Base-by-base conservation (phyloP, 1,284 basidiomycete genomes). In the Macrocystidia cucumis region DNA sequence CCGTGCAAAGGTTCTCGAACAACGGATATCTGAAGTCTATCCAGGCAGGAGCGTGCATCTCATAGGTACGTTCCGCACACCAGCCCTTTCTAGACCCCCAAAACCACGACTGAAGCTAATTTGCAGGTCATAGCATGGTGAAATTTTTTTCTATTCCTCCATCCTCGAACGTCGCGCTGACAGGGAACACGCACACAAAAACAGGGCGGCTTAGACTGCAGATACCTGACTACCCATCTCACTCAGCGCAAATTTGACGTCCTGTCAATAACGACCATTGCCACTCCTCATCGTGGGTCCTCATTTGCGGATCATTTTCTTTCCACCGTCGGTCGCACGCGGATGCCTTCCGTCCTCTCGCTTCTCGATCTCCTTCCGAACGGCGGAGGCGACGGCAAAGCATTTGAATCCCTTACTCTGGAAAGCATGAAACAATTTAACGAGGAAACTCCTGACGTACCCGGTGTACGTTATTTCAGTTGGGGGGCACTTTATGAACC, bases 401-500 rank as follows among this genome's bases (percentile, higher is more conserved):
- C 93, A 2, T 97, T 97, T 46, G 79, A 90, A 50, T 84, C 74
- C 35, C 74, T 98, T 29, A 92, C 91, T 0, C 60, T 82, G n/a
- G 77, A 81, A 24, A 79, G 78, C 40, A 97, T 97, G 92, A 72
- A 69, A 22, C 62, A 71, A 39, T 98, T 98, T 62, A 98, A 98
- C 54, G 74, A 84, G 40, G 68, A 81, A 26, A 89, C 88, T 0
- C 81, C 85, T 0, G 81, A 97, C 49, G 71, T 80, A 1, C 65
- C 72, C 0, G 74, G 74, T 19, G 84, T 96, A 38, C 71, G 75
- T 44, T 97, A 97, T 59, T 93, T 86, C 50, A 91, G 86, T 49
- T 98, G 91, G 86, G 93, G 93, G 7, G 92, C 93, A 3, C 69
- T 70, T 14, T 93, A 91, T 55, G 75, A 86, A 9, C 91, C 93